phyloP scores from a whole-genome alignment of 1,139 yeast genomes.

The Yamadazyma pseudoaaseri region DNA sequence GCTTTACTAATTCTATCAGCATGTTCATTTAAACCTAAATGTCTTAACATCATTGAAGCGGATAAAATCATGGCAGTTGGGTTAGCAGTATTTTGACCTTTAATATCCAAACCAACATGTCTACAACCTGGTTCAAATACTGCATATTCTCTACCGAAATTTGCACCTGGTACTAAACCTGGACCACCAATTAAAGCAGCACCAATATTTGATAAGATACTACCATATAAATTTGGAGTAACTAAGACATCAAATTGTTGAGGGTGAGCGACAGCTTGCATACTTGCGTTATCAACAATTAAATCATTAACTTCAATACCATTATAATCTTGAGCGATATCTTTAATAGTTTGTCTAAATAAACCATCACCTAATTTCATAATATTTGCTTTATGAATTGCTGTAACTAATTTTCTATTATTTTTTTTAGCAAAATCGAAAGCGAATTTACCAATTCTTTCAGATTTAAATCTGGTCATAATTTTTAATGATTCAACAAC shows the following conservation, averaged over 20 bases:
- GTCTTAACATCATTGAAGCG: constrained; percentile 88
- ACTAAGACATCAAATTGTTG: constrained; percentile 98
- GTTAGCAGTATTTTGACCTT: constrained; percentile 93
- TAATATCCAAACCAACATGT: constrained; percentile 96
- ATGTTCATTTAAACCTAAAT: constrained; percentile 78
- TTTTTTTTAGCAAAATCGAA: constrained; percentile 93
- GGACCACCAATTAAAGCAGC: constrained; percentile 99
- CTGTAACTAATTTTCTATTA: constrained; percentile 90
- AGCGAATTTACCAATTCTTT: constrained; percentile 96
- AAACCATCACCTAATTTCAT: constrained; percentile 99
- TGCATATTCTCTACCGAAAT: constrained; percentile 96
- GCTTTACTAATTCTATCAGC: constrained; percentile 89
- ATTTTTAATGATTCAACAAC: constrained; percentile 96
- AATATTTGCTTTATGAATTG: constrained; percentile 98
- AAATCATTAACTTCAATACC: constrained; percentile 82
- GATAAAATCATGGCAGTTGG: constrained; percentile 98
- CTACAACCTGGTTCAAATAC: constrained; percentile 99
- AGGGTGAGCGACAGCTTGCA: constrained; percentile 98
- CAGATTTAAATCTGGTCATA: constrained; percentile 92
- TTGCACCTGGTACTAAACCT: constrained; percentile 98
- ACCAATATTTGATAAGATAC: constrained; percentile 95
- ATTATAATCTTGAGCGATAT: constrained; percentile 88
- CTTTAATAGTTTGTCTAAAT: constrained; percentile 91
- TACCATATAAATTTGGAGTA: constrained; percentile 97
- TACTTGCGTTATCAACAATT: constrained; percentile 98